phyloP scores from a whole-genome alignment of 768 basidiomycete species.

The Pleurotus djamor region DNA sequence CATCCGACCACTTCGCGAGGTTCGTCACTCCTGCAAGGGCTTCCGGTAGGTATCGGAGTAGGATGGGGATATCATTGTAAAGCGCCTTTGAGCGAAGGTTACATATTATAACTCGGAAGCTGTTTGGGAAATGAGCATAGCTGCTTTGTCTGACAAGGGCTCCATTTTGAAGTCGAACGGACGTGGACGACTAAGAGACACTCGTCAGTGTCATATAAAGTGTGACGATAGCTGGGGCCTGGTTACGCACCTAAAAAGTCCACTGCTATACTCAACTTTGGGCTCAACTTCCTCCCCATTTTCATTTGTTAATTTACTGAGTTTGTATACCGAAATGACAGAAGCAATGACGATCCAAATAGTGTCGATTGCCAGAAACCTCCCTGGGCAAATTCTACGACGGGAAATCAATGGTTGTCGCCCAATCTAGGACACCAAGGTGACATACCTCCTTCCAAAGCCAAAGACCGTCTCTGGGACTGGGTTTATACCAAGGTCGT shows the following conservation, averaged over 20 bases:
- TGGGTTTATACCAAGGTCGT: slow-evolving; percentile 11
- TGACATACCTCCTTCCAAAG: slow-evolving; percentile 21
- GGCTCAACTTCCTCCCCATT: slow-evolving; percentile 22
- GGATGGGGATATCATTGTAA: too few species aligned
- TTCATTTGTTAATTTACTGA: slow-evolving; percentile 21
- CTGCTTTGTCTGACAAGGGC: not conserved
- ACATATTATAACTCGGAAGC: too few species aligned
- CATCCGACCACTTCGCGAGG: too few species aligned
- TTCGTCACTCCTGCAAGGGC: too few species aligned
- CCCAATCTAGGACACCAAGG: too few species aligned
- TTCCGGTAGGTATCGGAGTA: too few species aligned
- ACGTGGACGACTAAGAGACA: not conserved
- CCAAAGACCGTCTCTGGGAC: slow-evolving; percentile 20
- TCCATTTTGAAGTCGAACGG: not conserved
- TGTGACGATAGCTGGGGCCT: too few species aligned
- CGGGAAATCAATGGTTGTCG: too few species aligned
- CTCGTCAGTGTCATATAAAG: not conserved
- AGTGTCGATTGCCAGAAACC: slow-evolving; percentile 22
- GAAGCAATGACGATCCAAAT: slow-evolving; percentile 25
- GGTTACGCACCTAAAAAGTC: slow-evolving; percentile 29
- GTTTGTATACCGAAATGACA: slow-evolving; percentile 25
- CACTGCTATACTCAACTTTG: slow-evolving; percentile 22
- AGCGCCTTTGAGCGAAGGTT: too few species aligned
- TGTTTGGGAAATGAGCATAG: not conserved
- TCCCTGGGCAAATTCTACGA: slow-evolving; percentile 26